Evolutionary conservation across 371 early-diverging fungal genomes (phyloP), one percentile per base, ranked within the genome.

Genomic region (Batkoa obscura): DNA sequence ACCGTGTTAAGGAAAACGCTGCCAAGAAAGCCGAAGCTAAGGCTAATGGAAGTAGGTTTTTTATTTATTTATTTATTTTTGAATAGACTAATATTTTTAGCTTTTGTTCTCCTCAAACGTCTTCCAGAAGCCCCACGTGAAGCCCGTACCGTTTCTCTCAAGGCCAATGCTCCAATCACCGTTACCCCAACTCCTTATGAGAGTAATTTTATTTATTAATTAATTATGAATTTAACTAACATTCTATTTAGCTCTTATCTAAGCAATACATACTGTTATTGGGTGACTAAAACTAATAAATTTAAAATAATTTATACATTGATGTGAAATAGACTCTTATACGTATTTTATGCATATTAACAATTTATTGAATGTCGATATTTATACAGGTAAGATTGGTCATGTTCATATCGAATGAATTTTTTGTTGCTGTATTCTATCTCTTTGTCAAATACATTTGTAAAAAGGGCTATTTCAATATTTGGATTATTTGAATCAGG

Each of bases 171-270:
- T 68, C 94, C 95, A 66, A 79, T 78, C 70, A 92, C 90, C 72
- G 76, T 97, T 71, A 72, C 81, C 65, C 87, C 95, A 67, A 83
- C 92, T 68, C 83, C 94, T 66, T 94, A 95, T 74, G 96, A 97
- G 71, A 90, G 41, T 41, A n/a, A 41, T 8, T 41, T 41, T 41
- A 10, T 10, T 41, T 41, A 10, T 41, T 10, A 10, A 10, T 41
- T 41, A 8, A 8, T 41, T 41, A 10, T 10, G 10, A 10, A 41
- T 10, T 41, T 41, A 41, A 23, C 23, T 23, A 23, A 23, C 23
- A 23, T 23, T 23, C 23, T 41, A 10, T 41, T 41, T 41, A 41
- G 41, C 41, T 41, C 41, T 41, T n/a, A 41, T 41, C 41, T 41
- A 41, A 41, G 41, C 23, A 23, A 23, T 23, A 23, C 23, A 23